Evolutionary conservation across 305 asterid species (phyloP), one percentile per base, ranked within the genome.

Genomic region (Fraxinus albicans): DNA sequence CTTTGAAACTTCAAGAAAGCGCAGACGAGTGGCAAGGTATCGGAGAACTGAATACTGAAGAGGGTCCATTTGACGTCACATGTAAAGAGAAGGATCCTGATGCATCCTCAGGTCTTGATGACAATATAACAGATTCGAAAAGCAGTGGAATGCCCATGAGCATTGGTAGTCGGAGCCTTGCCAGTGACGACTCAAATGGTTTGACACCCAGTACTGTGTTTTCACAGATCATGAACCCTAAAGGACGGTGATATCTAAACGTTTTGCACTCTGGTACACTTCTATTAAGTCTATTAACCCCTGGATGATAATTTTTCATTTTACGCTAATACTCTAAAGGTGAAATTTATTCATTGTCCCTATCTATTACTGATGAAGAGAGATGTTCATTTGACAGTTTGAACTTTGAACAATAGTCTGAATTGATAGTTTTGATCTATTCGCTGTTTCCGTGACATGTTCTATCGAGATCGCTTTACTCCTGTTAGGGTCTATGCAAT

Each of bases 161-260:
- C 94, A 91, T 93, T 58, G 98, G 99, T 0, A 98, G 98, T 2
- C 91, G 95, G 12, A 96, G 98, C 87, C 96, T 94, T 73, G 97
- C 96, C 4, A 94, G 98, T 65, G 97, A 93, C 25, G 97, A 94
- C 89, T 96, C 99, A 0, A 98, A 94, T 40, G 98, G 99, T 80
- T 65, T 96, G 84, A 96, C 98, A 55, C 98, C 98, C 55, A 96
- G 97, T 77, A 97, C 97, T 15, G 99, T 96, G 35, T 94, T 96
- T 83, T 96, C 99, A 27, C 99, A 96, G 94, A 96, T 96, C 75
- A 92, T 96, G 98, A 93, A 96, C 86, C 99, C 99, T 0, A 92
- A 92, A 84, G 99, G 99, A 84, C 93, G 99, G 85, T 95, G 88
- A 89, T 67, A 17, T n/a, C 19, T 0, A 0, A 23, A 21, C 34